Percentiles rank a stretch among this genome's conserved stretches.
Evolutionary conservation across 306 rosid genomes (phyloP).

Genomic region (Corylus americana): DNA sequence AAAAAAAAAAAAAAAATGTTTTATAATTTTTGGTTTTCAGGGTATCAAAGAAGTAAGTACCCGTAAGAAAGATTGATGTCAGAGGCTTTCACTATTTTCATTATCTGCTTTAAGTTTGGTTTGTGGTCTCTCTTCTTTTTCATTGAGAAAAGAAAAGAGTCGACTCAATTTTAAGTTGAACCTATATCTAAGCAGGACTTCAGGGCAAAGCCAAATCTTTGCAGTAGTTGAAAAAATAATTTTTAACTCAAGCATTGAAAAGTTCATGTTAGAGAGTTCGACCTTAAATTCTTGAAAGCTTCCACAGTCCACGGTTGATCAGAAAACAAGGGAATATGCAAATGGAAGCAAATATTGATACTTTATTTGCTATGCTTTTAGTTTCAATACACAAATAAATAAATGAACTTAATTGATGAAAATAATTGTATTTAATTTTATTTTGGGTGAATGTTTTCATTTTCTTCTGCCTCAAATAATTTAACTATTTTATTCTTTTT

Average conservation of each 20-base stretch:
- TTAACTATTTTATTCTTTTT: background rate
- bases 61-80: background rate
- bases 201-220: background rate
- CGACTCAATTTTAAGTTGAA: no score
- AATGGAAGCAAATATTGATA: background rate
- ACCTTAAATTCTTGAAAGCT: background rate
- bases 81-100: background rate
- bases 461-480: background rate
- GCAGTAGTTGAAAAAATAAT: background rate
- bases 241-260: background rate
- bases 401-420: background rate
- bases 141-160: no score
- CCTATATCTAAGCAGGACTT: background rate
- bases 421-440: background rate
- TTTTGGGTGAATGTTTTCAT: background rate
- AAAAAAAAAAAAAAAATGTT: background rate
- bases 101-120: background rate
- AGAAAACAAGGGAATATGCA: background rate
- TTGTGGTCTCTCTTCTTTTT: background rate
- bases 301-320: background rate
- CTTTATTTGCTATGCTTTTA: background rate
- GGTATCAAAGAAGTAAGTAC: background rate
- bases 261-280: background rate
- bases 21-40: background rate
- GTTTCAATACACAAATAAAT: background rate